Evolutionary conservation across 768 basidiomycete genomes (phyloP).

Genomic region (Lactarius sanguifluus): DNA sequence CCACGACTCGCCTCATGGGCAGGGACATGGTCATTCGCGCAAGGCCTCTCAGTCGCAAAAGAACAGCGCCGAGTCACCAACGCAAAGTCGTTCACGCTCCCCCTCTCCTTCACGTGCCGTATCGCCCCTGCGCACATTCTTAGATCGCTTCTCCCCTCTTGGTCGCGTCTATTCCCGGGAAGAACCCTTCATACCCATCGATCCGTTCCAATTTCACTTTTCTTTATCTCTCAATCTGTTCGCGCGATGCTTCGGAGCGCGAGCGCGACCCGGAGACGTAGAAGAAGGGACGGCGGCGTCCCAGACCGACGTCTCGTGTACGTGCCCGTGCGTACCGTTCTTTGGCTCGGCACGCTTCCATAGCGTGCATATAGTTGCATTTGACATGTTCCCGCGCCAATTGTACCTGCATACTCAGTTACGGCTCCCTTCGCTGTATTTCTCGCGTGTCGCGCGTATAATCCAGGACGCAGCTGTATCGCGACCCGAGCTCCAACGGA

Average conservation of each 20-base stretch:
- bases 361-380: conserved; percentile 32
- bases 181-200: conserved; percentile 40
- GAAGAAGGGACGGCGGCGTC: conserved; percentile 1
- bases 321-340: conserved; percentile 29
- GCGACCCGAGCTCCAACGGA: conserved; percentile 59
- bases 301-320: conserved; percentile 1
- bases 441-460: conserved; percentile 71
- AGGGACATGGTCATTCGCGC: conserved; percentile 26
- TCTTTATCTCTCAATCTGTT: conserved; percentile 21
- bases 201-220: conserved; percentile 37
- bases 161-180: conserved; percentile 48
- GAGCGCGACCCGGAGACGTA: conserved; percentile 2
- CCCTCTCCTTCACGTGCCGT: conserved; percentile 43
- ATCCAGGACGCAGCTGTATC: conserved; percentile 80
- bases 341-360: conserved; percentile 23
- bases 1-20: conserved; percentile 1
- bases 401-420: conserved; percentile 52
- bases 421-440: conserved; percentile 76
- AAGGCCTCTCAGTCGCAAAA: conserved; percentile 29
- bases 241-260: conserved; percentile 17
- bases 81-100: conserved; percentile 36
- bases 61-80: conserved; percentile 35
- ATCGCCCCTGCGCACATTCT: conserved; percentile 56
- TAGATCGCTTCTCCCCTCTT: conserved; percentile 53
- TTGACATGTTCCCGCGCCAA: conserved; percentile 46